Percentiles rank a stretch among this genome's conserved stretches.
phyloP scores from a whole-genome alignment of 305 asterid species.

The Vinca major region DNA sequence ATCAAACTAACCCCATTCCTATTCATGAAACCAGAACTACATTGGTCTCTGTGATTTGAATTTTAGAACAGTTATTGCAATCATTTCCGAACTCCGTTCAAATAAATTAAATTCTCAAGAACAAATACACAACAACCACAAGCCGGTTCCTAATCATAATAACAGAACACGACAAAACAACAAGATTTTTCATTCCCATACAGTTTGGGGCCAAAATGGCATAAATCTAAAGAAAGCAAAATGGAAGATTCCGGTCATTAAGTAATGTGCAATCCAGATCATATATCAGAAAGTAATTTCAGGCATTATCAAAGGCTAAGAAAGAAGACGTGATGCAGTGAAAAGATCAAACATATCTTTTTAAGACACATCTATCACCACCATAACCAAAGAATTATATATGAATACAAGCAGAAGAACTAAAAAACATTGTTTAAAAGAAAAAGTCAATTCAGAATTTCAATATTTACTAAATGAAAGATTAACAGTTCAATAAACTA shows the following conservation, averaged over 20 bases:
- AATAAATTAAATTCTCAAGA: neutral
- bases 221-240: neutral
- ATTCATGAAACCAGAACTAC: neutral
- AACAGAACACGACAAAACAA: too few relatives aligned
- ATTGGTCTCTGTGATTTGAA: neutral
- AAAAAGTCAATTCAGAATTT: neutral
- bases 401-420: neutral
- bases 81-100: neutral
- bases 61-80: neutral
- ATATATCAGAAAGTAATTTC: neutral
- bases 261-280: neutral
- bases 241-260: neutral
- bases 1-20: neutral
- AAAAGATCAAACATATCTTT: neutral
- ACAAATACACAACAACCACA: neutral
- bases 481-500: neutral
- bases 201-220: too few relatives aligned
- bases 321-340: too few relatives aligned
- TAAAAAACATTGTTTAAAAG: neutral
- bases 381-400: constrained; percentile 5
- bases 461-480: constrained; percentile 1
- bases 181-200: too few relatives aligned
- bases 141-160: too few relatives aligned
- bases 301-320: too few relatives aligned
- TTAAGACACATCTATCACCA: neutral